Base-by-base conservation (phyloP, 768 basidiomycete species). In the Scleroderma citrinum region DNA sequence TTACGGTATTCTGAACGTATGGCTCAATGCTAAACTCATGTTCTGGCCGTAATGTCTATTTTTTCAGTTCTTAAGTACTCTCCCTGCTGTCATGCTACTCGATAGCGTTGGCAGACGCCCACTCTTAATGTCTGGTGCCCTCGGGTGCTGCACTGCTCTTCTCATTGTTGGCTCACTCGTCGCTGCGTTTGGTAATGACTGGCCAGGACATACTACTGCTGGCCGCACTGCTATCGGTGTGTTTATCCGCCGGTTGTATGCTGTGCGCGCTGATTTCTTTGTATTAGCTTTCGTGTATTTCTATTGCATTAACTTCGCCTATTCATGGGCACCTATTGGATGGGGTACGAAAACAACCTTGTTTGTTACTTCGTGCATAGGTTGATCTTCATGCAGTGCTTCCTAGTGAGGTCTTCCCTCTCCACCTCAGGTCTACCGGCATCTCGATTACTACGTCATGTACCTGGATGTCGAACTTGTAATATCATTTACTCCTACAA, bases 401-500 rank as follows among this genome's bases (percentile, higher is more conserved):
- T 40, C 71, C 72, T 12, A 66, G 65, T 24, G 71, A 73, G 52
- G 59, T 73, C 30, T 73, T 73, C 39, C 71, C 71, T n/a, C 50
- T 73, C 32, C 69, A 71, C 38, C 62, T 71, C 13, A 58, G 71
- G 24, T 67, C 70, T 7, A 73, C 69, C 13, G 71, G 72, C 21
- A 67, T 72, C 21, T 71, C 72, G 0, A 65, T 73, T 21, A 73
- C 64, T 7, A 69, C 72, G 4, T 74, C 72, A 13, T 55, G 64
- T 1, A 71, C 70, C 20, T 73, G 71, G 71, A 67, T 70, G 55
- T 68, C 69, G 23, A 72, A 71, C 46, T 68, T 66, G 64, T 66
- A 50, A 10, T 58, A 50, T 7, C 12, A 43, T 16, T 38, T 37
- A 4, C 23, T 26, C 8, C n/a, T 26, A 19, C 2, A 24, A 35